phyloP scores from a whole-genome alignment of 257 asterid species.

The Solanum neorickii region DNA sequence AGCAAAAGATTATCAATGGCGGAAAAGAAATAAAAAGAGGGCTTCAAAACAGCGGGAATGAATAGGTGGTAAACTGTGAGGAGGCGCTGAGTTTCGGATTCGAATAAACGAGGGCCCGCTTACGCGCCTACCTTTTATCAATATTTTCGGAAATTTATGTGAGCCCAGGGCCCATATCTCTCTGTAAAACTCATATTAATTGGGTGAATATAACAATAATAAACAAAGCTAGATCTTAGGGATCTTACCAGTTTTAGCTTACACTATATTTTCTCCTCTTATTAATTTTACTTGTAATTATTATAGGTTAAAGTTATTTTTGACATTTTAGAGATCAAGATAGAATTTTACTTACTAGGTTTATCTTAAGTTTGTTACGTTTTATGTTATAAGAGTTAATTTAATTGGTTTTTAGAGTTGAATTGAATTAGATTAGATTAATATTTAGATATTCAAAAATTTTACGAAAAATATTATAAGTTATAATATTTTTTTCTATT shows the following conservation, averaged over 20 bases:
- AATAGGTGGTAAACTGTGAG: not conserved
- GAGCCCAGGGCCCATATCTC: not conserved
- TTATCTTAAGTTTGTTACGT: fast-evolving
- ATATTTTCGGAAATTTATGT: not conserved
- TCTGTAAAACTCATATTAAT: not conserved
- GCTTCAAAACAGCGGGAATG: not conserved
- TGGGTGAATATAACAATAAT: not conserved
- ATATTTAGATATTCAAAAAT: not conserved
- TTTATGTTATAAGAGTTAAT: not conserved
- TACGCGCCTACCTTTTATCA: not conserved
- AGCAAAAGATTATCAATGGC: not conserved
- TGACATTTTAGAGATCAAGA: not conserved
- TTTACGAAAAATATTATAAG: not conserved
- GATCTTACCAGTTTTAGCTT: not conserved
- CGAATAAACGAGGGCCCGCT: not conserved
- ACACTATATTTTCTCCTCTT: not conserved
- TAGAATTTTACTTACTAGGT: not conserved
- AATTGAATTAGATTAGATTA: no score
- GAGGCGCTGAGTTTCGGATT: not conserved
- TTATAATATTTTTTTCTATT: no score
- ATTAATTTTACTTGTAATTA: not conserved
- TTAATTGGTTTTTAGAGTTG: fast-evolving
- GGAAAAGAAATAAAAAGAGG: not conserved
- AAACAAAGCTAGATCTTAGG: not conserved
- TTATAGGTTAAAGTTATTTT: not conserved